Base-by-base conservation (phyloP, 345 rosid species). In the Eucalyptus globulus region DNA sequence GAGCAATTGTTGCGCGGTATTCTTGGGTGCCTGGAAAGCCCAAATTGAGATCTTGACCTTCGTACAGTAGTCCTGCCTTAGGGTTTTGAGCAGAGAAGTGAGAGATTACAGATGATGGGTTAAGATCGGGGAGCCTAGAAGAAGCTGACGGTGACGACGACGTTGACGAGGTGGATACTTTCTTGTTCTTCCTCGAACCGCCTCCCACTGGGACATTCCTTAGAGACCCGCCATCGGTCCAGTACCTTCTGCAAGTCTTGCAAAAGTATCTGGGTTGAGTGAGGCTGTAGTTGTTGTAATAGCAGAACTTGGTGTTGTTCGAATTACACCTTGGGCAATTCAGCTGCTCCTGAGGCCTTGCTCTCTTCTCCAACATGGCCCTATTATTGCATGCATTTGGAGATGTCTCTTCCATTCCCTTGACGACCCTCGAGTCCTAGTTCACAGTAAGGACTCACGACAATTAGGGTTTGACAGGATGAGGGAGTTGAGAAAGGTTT, bases 311-410 rank as follows among this genome's bases (percentile, higher is more conserved):
- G 88, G 99, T 98, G 95, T 97, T 96, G 43, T 93, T 93, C 47
- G 99, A 98, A 92, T 95, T 97, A 93, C 99, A 98, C 93, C 99
- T 93, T 44, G 99, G 99, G 87, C 99, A 98, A 93, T 97, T 98
- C 90, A 96, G 86, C 49, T 96, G 98, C 86, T 96, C 96, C 87
- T 94, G 96, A 21, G 98, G 97, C 87, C 97, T 95, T 85, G 93
- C 88, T 58, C 95, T 95, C 93, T 94, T 95, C 91, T 88, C 89
- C 81, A 43, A 88, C 80, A 45, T 44, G 21, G 86, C 83, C 83
- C 83, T 76, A 76, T 37, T 76, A 76, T 76, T 76, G 15, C 83
- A n/a, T 90, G 97, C 88, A 86, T 93, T 95, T 87, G 98, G 93
- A 49, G 95, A 95, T 89, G 96, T 95, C 89, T 96, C 99, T 88